phyloP scores from a whole-genome alignment of 176 grass and related monocot genomes.

The Aechmea fasciata region DNA sequence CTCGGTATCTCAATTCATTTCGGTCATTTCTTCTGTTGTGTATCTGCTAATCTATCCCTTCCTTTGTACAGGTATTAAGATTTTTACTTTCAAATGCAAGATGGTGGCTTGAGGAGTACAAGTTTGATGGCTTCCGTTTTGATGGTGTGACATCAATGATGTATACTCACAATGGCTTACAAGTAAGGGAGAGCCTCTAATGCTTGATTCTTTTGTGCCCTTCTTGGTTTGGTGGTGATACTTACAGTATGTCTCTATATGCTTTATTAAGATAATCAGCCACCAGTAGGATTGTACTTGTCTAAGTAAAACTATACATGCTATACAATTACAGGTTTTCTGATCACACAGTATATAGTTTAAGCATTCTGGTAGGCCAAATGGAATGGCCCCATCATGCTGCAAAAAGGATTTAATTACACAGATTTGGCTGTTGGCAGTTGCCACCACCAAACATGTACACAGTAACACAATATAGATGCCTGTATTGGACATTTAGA shows the following conservation, averaged over 20 bases:
- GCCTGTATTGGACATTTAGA: background rate
- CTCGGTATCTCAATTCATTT: conserved; percentile 9
- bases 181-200: conserved; percentile 29
- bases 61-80: conserved; percentile 51
- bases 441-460: background rate
- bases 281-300: too few relatives aligned
- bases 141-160: conserved; percentile 96
- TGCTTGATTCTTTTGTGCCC: background rate
- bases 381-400: too few relatives aligned
- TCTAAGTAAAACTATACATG: too few relatives aligned
- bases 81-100: conserved; percentile 90
- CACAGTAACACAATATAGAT: background rate
- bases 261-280: background rate
- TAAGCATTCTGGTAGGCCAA: too few relatives aligned
- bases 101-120: conserved; percentile 95
- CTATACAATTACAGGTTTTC: too few relatives aligned
- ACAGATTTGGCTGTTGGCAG: too few relatives aligned
- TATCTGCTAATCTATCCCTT: conserved; percentile 14
- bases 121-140: conserved; percentile 92
- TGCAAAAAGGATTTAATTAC: too few relatives aligned
- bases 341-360: too few relatives aligned
- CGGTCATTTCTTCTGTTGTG: conserved; percentile 17
- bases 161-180: conserved; percentile 88
- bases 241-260: too few relatives aligned
- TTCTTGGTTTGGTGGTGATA: too few relatives aligned